These are phyloP conservation scores for Microdochium bolleyi DNA, from an alignment of 2,329 filamentous ascomycete genomes.

Conservation along the genomic window DNA sequence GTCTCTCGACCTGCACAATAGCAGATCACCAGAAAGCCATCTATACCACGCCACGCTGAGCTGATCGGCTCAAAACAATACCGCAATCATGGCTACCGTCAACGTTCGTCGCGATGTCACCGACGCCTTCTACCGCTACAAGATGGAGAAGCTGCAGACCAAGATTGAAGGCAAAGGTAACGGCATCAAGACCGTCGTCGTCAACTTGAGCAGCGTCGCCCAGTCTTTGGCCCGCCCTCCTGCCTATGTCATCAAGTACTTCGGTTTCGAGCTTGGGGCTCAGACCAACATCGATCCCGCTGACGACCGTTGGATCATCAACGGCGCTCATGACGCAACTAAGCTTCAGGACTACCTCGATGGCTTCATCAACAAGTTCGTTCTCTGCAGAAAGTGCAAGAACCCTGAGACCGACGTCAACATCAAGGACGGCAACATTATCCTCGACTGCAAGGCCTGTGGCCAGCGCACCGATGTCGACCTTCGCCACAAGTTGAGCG, in stretches of 20 bases:
- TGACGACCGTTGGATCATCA: constrained; percentile 99
- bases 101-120: constrained; percentile 97
- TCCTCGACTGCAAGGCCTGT: constrained; percentile 97
- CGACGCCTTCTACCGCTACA: constrained; percentile 99
- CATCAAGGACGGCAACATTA: constrained; percentile 87
- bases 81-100: constrained; percentile 84
- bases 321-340: constrained; percentile 87
- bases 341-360: constrained; percentile 98
- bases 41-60: background rate
- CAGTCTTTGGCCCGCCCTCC: constrained; percentile 86
- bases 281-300: constrained; percentile 97
- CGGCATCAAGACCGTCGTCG: constrained; percentile 97
- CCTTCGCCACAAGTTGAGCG: constrained; percentile 87
- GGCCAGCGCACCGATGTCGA: constrained; percentile 90
- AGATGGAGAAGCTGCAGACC: constrained; percentile 98
- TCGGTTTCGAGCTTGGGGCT: constrained; percentile 96
- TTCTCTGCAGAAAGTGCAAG: constrained; percentile 99
- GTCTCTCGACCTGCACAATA: background rate
- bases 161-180: constrained; percentile 99
- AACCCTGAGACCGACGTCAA: constrained; percentile 96
- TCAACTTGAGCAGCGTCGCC: constrained; percentile 92
- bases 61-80: constrained; percentile 17
- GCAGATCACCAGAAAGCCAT: background rate
- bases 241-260: constrained; percentile 98
- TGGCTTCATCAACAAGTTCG: constrained; percentile 97